These are phyloP conservation scores for Prinsepia uniflora DNA, from an alignment of 306 rosid species.

Conservation along the genomic window DNA sequence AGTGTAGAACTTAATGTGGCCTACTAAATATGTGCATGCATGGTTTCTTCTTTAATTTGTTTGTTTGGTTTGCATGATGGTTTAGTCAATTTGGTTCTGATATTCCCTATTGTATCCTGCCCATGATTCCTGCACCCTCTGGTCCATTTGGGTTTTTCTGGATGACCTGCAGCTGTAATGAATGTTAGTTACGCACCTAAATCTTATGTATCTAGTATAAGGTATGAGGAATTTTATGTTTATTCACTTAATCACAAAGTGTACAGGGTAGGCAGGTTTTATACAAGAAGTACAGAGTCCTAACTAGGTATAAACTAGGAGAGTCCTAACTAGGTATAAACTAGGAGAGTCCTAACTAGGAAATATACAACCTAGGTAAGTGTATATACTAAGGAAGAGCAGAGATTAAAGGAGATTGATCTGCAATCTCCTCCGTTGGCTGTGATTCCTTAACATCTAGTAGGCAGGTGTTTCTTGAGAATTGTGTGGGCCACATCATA, in stretches of 20 bases:
- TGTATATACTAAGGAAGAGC: no score
- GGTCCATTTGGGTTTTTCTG: background rate
- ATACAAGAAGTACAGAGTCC: no score
- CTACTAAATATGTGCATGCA: background rate
- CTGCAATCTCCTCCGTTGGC: no score
- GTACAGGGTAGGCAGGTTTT: no score
- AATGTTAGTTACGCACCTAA: background rate
- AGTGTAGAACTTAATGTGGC: background rate
- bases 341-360: no score
- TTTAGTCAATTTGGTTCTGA: background rate
- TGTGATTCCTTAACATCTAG: no score
- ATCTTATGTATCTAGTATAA: background rate
- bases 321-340: no score
- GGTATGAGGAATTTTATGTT: no score
- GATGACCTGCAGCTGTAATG: background rate
- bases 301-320: no score
- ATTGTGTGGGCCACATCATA: background rate
- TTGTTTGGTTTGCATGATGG: background rate
- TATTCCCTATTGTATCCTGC: background rate
- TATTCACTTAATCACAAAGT: no score
- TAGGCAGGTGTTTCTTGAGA: background rate
- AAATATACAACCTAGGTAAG: no score
- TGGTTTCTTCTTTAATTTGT: background rate
- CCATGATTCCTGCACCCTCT: background rate
- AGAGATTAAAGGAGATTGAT: no score